phyloP scores from a whole-genome alignment of 2,329 filamentous ascomycete species.

The Dothideomycetes sp. region DNA sequence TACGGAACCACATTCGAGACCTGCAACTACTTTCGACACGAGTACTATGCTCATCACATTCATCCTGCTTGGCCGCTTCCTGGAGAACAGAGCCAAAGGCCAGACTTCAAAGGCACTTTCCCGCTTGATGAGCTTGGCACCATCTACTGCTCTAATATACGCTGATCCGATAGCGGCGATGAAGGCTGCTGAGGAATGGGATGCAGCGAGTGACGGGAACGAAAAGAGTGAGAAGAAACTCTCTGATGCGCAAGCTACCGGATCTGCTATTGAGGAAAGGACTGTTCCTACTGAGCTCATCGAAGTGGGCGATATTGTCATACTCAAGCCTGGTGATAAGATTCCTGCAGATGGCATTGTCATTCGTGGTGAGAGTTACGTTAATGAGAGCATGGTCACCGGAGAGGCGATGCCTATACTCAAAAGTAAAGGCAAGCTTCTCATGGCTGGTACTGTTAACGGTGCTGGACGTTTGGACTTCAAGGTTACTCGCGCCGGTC shows the following conservation, averaged over 20 bases:
- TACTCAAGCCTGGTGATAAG: slow-evolving; percentile 90
- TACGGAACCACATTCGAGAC: slow-evolving; percentile 64
- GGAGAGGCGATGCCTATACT: slow-evolving; percentile 92
- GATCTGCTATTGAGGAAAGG: slow-evolving; percentile 65
- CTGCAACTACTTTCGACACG: slow-evolving; percentile 88
- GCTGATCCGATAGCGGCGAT: slow-evolving; percentile 86
- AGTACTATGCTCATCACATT: slow-evolving; percentile 98
- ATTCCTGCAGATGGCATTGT: slow-evolving; percentile 86
- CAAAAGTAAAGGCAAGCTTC: slow-evolving; percentile 65
- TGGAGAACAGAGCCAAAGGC: slow-evolving; percentile 92
- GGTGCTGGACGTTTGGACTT: slow-evolving; percentile 86
- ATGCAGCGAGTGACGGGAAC: slow-evolving; percentile 26
- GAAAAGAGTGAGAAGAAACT: slow-evolving; percentile 32
- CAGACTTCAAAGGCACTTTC: slow-evolving; percentile 93
- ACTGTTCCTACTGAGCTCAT: slow-evolving; percentile 89
- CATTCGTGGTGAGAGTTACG: slow-evolving; percentile 79
- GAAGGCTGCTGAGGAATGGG: slow-evolving; percentile 77
- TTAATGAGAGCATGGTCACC: slow-evolving; percentile 98
- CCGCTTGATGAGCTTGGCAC: slow-evolving; percentile 86
- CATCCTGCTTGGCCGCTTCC: slow-evolving; percentile 76
- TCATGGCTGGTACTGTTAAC: slow-evolving; percentile 95
- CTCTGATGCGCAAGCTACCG: slow-evolving; percentile 29
- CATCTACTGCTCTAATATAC: slow-evolving; percentile 95
- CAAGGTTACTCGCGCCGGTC: slow-evolving; percentile 79
- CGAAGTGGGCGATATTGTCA: slow-evolving; percentile 85